Conservation (phyloP, 805 yeast genomes). For the Priceomyces castillae region DNA sequence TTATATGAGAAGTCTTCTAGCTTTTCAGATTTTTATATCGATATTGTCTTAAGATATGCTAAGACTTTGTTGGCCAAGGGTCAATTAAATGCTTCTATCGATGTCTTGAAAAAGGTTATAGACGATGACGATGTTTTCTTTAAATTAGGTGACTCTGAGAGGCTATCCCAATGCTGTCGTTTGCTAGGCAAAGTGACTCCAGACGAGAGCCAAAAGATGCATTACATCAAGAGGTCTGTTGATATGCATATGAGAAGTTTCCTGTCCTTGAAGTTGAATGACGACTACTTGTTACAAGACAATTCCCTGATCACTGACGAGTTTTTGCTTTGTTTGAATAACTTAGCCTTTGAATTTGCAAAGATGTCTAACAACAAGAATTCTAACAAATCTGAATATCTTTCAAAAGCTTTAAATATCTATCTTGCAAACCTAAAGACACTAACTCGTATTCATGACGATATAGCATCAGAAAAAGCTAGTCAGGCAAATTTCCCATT, state of each 20-base stretch:
- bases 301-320: conserved; percentile 36
- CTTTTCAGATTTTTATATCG: conserved; percentile 42
- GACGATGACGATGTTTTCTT: conserved; percentile 36
- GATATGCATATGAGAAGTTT: conserved; percentile 32
- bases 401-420: conserved; percentile 31
- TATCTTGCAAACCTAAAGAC: conserved; percentile 34
- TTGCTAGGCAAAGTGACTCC: conserved; percentile 28
- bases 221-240: conserved; percentile 30
- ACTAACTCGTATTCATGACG: conserved; percentile 18
- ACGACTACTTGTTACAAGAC: conserved; percentile 23
- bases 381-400: conserved; percentile 8
- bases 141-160: conserved; percentile 40
- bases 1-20: conserved; percentile 26
- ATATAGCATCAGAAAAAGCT: conserved; percentile 13
- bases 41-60: conserved; percentile 40
- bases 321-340: conserved; percentile 30
- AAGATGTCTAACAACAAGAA: conserved; percentile 10
- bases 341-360: conserved; percentile 32
- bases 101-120: conserved; percentile 27
- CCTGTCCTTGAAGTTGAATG: conserved; percentile 21
- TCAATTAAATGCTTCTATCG: conserved; percentile 27
- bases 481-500: conserved; percentile 34
- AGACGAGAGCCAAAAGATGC: conserved; percentile 16
- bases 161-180: conserved; percentile 39
- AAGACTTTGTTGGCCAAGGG: conserved; percentile 42